Evolutionary conservation across 2,329 filamentous ascomycete genomes (phyloP), one percentile per base, ranked within the genome.

Genomic region (Neonectria faginata): DNA sequence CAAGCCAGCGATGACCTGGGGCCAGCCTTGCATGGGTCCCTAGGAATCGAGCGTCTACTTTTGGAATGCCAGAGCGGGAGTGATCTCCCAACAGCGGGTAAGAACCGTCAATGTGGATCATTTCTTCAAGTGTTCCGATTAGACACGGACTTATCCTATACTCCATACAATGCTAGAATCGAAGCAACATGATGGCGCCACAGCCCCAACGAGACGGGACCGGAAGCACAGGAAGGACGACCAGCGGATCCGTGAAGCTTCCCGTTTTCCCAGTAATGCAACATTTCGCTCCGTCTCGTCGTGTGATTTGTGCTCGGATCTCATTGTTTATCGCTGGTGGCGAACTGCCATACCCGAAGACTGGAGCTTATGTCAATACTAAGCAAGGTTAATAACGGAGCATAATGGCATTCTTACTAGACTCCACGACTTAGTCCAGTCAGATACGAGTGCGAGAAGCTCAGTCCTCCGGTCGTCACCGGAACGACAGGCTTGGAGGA

Each of bases 21-120:
- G 55, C 57, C 3, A 79, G 55, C 7, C 75, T 70, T 42, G 73
- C 73, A 45, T 78, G 74, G 1, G 74, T 71, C 33, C 73, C 74
- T 2, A 78, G 53, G 31, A 79, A 72, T 7, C 72, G 72, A 14
- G 74, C 36, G 47, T 79, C 75, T 10, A 77, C 70, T 10, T 68
- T 75, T 8, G 27, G 1, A 25, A 75, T 61, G 8, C 70, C 66
- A 0, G 50, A 63, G 10, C 74, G 71, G 11, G 77, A 77, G 57
- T 76, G 73, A 39, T 79, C 74, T n/a, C 74, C 75, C n/a, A 78
- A 57, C 3, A 77, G 45, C 6, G 75, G 62, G 33, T 70, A 71
- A 12, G 12, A 0, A 3, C 74, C 75, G 9, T 74, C 57, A 14
- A 75, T 36, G 8, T 74, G 54, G 10, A 75, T 56, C 1, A 36